phyloP scores from a whole-genome alignment of 2,329 filamentous ascomycete genomes.

The Pestalotiopsis sp. region DNA sequence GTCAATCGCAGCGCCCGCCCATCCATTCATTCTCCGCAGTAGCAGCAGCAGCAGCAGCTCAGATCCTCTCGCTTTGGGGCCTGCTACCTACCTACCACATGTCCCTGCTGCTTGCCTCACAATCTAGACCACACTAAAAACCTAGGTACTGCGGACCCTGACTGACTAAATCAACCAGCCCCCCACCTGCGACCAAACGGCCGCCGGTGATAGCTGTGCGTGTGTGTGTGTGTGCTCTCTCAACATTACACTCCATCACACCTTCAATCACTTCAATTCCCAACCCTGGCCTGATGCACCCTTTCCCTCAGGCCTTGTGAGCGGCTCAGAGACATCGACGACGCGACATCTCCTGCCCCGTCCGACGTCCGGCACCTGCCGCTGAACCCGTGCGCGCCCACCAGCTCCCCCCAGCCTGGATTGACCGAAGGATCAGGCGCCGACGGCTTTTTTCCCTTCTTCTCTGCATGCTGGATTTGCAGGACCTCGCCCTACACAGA shows the following conservation, averaged over 20 bases:
- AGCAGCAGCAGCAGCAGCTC: neutral
- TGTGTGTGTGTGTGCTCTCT: neutral
- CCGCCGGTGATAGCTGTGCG: neutral
- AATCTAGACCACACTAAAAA: neutral
- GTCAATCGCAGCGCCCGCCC: neutral
- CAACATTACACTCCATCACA: neutral
- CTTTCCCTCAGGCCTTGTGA: neutral
- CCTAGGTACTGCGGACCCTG: neutral
- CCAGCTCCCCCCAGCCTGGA: neutral
- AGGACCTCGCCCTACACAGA: neutral
- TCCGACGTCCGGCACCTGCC: neutral
- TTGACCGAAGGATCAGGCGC: constrained; percentile 1
- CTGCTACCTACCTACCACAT: neutral
- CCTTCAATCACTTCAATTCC: neutral
- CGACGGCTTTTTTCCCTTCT: neutral
- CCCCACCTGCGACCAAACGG: neutral
- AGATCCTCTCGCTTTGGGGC: neutral
- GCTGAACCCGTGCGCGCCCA: neutral
- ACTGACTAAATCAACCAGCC: neutral
- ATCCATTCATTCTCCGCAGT: too few relatives aligned
- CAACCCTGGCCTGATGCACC: neutral
- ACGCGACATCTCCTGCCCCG: neutral
- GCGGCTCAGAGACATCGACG: neutral
- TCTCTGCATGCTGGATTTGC: constrained; percentile 1
- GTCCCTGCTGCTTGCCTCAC: too few relatives aligned